phyloP scores from a whole-genome alignment of 2,329 filamentous ascomycete genomes.

The Cercospora nicotianae region DNA sequence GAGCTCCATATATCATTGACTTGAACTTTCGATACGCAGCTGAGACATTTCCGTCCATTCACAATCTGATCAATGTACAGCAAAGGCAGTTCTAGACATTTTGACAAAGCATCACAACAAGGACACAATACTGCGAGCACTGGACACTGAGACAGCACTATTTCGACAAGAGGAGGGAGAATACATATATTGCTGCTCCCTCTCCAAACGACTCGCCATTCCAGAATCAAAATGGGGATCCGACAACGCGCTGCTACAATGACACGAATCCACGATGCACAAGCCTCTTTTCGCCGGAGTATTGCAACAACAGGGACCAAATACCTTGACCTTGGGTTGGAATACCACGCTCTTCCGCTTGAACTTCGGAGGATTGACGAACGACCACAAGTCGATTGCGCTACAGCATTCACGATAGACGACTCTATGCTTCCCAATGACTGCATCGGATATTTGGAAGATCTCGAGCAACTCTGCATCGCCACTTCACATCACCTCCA shows the following conservation, averaged over 20 bases:
- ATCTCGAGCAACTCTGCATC: constrained; percentile 9
- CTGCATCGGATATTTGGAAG: constrained; percentile 12
- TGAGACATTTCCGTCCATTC: neutral
- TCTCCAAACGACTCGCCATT: neutral
- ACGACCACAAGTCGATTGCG: constrained; percentile 5
- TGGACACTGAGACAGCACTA: neutral
- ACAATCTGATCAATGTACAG: neutral
- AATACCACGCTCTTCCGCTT: constrained; percentile 19
- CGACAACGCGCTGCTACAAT: neutral
- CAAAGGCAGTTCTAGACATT: neutral
- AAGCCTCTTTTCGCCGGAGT: neutral
- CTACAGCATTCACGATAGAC: neutral
- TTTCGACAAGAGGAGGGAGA: neutral
- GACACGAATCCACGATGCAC: neutral
- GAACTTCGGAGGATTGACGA: neutral
- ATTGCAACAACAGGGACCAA: constrained; percentile 9
- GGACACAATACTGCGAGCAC: neutral
- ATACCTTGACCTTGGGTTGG: constrained; percentile 18
- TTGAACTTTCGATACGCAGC: neutral
- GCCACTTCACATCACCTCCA: neutral
- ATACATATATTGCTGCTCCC: neutral
- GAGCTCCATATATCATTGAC: neutral
- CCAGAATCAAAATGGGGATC: neutral
- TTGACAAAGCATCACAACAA: neutral
- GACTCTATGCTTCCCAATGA: neutral